A percentile compares a stretch with the other conserved stretches of the same genome.
Evolutionary conservation across 202 grass and related monocot species (phyloP).

Genomic region (Brachypodium distachyon): DNA sequence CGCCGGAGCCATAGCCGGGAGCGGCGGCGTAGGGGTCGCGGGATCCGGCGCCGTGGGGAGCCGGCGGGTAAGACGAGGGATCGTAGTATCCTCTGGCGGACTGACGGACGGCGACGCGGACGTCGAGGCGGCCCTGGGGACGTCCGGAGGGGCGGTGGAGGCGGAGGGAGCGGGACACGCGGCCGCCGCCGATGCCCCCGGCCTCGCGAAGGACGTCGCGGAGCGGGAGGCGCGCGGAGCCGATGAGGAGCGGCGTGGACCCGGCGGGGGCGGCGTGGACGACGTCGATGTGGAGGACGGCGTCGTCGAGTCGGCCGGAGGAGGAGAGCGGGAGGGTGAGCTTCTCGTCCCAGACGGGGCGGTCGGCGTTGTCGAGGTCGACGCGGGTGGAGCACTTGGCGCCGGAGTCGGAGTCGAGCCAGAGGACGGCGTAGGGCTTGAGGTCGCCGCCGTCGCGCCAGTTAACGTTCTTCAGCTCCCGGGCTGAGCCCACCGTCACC

Average conservation of each 20-base stretch:
- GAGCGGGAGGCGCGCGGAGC: conserved; percentile 50
- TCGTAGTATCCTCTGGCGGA: conserved; percentile 17
- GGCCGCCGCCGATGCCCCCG: conserved; percentile 17
- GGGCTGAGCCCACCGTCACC: conserved; percentile 33
- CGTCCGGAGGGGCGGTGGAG: conserved; percentile 55
- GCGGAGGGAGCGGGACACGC: conserved; percentile 24
- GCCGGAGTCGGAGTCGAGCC: conserved; percentile 25
- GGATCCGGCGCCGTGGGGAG: not conserved
- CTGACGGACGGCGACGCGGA: conserved; percentile 45
- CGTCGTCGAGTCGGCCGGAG: conserved; percentile 18
- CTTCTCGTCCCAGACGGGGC: conserved; percentile 65
- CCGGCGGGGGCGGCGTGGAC: conserved; percentile 52
- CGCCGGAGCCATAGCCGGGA: not conserved
- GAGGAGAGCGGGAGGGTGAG: conserved; percentile 35
- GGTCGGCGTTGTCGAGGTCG: conserved; percentile 29
- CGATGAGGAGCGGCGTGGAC: conserved; percentile 58
- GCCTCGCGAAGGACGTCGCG: conserved; percentile 53
- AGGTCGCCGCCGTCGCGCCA: conserved; percentile 59
- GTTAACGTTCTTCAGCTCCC: conserved; percentile 71
- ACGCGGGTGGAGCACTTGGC: conserved; percentile 48
- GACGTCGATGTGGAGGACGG: conserved; percentile 56
- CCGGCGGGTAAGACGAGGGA: not conserved
- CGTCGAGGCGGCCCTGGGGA: conserved; percentile 46
- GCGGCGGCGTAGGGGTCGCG: not conserved
- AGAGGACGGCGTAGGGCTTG: conserved; percentile 44